Evolutionary conservation across 768 basidiomycete species (phyloP).

Genomic region (Suillus discolor): DNA sequence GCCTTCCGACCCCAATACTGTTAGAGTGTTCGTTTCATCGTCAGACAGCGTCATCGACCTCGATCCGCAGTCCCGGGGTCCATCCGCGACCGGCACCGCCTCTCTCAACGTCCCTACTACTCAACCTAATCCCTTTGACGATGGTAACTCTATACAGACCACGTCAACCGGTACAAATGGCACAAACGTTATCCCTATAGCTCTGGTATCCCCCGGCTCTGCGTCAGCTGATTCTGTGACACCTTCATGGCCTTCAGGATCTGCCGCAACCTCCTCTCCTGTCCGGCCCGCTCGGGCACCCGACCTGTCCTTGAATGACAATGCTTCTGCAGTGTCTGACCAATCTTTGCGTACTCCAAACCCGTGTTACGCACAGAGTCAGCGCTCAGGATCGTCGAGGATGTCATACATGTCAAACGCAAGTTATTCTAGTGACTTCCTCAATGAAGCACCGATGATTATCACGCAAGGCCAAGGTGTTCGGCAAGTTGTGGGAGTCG

Average conservation of each 20-base stretch:
- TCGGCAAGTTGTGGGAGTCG: conserved; percentile 74
- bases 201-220: conserved; percentile 67
- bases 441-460: conserved; percentile 82
- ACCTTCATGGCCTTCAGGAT: conserved; percentile 34
- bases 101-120: conserved; percentile 22
- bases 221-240: conserved; percentile 28
- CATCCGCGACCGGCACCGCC: conserved; percentile 17
- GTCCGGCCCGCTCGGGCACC: conserved; percentile 59
- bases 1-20: conserved; percentile 39
- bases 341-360: conserved; percentile 46
- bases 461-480: conserved; percentile 67
- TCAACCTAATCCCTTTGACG: conserved; percentile 71
- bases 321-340: conserved; percentile 62
- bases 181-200: conserved; percentile 88
- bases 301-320: conserved; percentile 62
- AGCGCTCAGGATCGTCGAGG: conserved; percentile 57
- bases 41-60: conserved; percentile 60
- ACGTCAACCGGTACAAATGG: conserved; percentile 69
- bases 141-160: conserved; percentile 80
- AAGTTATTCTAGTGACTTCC: conserved; percentile 76
- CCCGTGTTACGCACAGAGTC: conserved; percentile 46
- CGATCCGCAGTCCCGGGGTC: conserved; percentile 50
- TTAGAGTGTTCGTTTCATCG: conserved; percentile 51
- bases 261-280: conserved; percentile 40
- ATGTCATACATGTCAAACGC: conserved; percentile 75